Evolutionary conservation across 768 basidiomycete species (phyloP), one percentile per base, ranked within the genome.

Genomic region (Auricularia heimuer): DNA sequence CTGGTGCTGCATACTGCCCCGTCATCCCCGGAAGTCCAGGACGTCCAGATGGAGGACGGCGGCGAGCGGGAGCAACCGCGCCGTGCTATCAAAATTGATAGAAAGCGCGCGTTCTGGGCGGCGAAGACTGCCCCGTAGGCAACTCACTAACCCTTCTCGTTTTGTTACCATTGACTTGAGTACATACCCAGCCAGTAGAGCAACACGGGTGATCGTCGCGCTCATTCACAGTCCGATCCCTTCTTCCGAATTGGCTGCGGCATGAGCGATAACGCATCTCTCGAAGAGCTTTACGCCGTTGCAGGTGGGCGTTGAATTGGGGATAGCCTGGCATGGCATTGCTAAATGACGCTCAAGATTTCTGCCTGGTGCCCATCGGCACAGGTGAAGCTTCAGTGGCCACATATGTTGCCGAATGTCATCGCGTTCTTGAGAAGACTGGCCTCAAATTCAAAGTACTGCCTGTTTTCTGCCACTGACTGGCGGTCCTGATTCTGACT

Each of bases 321-420:
- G 7, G 39, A 14, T 1, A 29, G 29, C 29, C 29, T 29, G 29
- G 29, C 29, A 29, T 29, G 29, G 29, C 29, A 29, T 29, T 29
- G 29, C 29, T 29, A 29, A 29, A 42, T 42, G 39, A 42, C 7
- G 39, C 39, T 42, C 8, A 42, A 92, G 92, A 94, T 74, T 93
- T 95, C 72, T 94, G 92, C 71, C 83, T 94, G 45, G 86, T 94
- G 64, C 93, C 92, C 12, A 88, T 94, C 64, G 92, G 92, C 64
- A 90, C 89, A 2, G 83, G 74, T 16, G 83, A 85, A 36, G 77
- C 90, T 29, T 92, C 90, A 4, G 92, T 92, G 21, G 90, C 89
- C 10, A 83, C 86, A 72, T 84, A 92, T 69, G 82, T 92, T 65
- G 89, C 90, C 45, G 83, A 92, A 74, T 94, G 92, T 68, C 90